Evolutionary conservation across 768 basidiomycete species (phyloP).

Genomic region (Mycena floridula): DNA sequence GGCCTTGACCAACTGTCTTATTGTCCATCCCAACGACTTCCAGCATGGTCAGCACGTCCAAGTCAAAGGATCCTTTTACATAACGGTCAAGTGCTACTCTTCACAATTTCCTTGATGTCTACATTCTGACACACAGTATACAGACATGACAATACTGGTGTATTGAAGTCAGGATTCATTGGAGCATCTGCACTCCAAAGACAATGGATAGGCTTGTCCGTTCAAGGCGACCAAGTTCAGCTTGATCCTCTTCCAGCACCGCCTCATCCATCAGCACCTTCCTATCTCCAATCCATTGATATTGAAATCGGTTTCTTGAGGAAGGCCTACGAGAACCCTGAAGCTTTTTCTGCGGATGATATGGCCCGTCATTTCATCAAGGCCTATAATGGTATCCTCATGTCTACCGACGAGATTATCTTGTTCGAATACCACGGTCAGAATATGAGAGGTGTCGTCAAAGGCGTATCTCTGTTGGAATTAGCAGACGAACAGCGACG

Average conservation of each 20-base stretch:
- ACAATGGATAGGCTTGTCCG: slow-evolving; percentile 85
- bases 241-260: slow-evolving; percentile 57
- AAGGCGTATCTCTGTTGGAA: slow-evolving; percentile 52
- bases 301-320: slow-evolving; percentile 69
- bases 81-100: slow-evolving; percentile 63
- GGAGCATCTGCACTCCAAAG: slow-evolving; percentile 78
- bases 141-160: slow-evolving; percentile 78
- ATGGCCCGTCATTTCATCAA: slow-evolving; percentile 70
- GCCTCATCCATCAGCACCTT: slow-evolving; percentile 41
- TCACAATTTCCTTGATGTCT: neutral
- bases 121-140: neutral
- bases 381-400: slow-evolving; percentile 66
- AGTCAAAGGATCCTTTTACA: slow-evolving; percentile 62
- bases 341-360: slow-evolving; percentile 85
- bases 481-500: slow-evolving; percentile 55
- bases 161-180: slow-evolving; percentile 59
- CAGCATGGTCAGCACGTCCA: slow-evolving; percentile 65
- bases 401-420: slow-evolving; percentile 63
- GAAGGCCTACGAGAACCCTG: slow-evolving; percentile 45
- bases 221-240: slow-evolving; percentile 68
- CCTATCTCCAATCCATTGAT: slow-evolving; percentile 74
- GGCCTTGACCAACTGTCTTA: slow-evolving; percentile 75
- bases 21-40: slow-evolving; percentile 79
- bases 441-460: slow-evolving; percentile 67
- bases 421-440: slow-evolving; percentile 88